Evolutionary conservation across 129 eudicot genomes (phyloP).

Genomic region (Artemisia argyi): DNA sequence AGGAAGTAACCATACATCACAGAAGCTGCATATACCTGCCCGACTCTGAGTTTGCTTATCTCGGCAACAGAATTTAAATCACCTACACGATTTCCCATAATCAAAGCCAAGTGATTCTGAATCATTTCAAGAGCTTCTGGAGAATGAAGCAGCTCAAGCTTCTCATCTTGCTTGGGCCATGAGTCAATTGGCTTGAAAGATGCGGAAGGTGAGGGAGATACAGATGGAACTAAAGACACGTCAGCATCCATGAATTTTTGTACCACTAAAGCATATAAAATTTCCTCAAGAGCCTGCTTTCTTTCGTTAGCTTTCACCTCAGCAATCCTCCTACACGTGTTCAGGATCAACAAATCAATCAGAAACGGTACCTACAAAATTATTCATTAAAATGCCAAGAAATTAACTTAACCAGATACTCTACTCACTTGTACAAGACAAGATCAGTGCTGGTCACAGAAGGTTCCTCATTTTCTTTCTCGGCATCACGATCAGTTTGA

Average conservation of each 20-base stretch:
- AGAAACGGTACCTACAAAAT: not conserved
- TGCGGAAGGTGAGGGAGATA: slow-evolving; percentile 52
- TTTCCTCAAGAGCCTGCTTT: slow-evolving; percentile 74
- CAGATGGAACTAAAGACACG: slow-evolving; percentile 68
- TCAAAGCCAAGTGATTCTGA: slow-evolving; percentile 71
- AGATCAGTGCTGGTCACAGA: slow-evolving; percentile 71
- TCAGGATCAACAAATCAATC: slow-evolving; percentile 9
- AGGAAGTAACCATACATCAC: slow-evolving; percentile 89
- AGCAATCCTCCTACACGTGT: slow-evolving; percentile 78
- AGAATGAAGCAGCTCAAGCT: slow-evolving; percentile 71
- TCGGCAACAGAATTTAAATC: slow-evolving; percentile 61
- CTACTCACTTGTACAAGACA: slow-evolving; percentile 77
- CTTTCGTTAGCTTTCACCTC: slow-evolving; percentile 96
- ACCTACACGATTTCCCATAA: slow-evolving; percentile 60
- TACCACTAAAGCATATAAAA: slow-evolving; percentile 82
- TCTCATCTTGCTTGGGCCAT: slow-evolving; percentile 68
- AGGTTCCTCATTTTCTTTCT: slow-evolving; percentile 72
- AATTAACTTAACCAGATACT: slow-evolving; percentile 10
- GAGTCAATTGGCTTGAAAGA: slow-evolving; percentile 52
- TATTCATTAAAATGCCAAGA: not conserved
- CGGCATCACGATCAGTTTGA: slow-evolving; percentile 79
- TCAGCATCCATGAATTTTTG: slow-evolving; percentile 93
- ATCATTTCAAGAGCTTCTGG: slow-evolving; percentile 90
- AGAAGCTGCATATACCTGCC: slow-evolving; percentile 89
- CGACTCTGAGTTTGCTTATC: slow-evolving; percentile 81